Evolutionary conservation across 1,139 yeast genomes (phyloP).

Genomic region (Kodamaea arcana): DNA sequence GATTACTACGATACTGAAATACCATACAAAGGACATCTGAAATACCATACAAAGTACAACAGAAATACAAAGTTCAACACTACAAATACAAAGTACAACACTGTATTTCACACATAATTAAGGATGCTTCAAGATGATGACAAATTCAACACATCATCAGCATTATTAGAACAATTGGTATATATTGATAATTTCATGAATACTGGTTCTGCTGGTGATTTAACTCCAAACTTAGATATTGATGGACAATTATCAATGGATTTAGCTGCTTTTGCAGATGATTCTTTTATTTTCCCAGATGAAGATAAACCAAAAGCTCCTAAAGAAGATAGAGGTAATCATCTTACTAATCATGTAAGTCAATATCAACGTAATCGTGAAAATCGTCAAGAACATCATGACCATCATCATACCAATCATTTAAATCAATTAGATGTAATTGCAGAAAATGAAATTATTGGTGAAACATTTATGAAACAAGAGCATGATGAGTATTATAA

Average conservation of each 20-base stretch:
- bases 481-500: background rate
- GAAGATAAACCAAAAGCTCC: slow-evolving; percentile 55
- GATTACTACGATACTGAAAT: too few relatives aligned
- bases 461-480: background rate
- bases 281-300: slow-evolving; percentile 71
- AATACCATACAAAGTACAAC: too few relatives aligned
- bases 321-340: slow-evolving; percentile 15
- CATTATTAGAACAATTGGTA: slow-evolving; percentile 69
- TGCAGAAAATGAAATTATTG: background rate
- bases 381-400: background rate
- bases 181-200: slow-evolving; percentile 70
- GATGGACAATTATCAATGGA: slow-evolving; percentile 71
- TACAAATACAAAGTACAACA: too few relatives aligned
- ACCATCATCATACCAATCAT: slow-evolving; percentile 2
- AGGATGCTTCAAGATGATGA: slow-evolving; percentile 9
- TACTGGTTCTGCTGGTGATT: slow-evolving; percentile 23
- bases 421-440: background rate
- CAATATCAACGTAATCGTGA: background rate
- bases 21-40: too few relatives aligned
- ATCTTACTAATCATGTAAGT: slow-evolving; percentile 6
- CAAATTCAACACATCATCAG: slow-evolving; percentile 42
- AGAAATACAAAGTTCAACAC: too few relatives aligned
- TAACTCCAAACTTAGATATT: slow-evolving; percentile 43
- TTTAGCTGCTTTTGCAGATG: slow-evolving; percentile 77
- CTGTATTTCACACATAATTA: too few relatives aligned